A percentile compares a stretch with the other conserved stretches of the same genome.
These are phyloP conservation scores for Cystobasidium tubakii DNA, from an alignment of 768 basidiomycete genomes.

Conservation along the genomic window DNA sequence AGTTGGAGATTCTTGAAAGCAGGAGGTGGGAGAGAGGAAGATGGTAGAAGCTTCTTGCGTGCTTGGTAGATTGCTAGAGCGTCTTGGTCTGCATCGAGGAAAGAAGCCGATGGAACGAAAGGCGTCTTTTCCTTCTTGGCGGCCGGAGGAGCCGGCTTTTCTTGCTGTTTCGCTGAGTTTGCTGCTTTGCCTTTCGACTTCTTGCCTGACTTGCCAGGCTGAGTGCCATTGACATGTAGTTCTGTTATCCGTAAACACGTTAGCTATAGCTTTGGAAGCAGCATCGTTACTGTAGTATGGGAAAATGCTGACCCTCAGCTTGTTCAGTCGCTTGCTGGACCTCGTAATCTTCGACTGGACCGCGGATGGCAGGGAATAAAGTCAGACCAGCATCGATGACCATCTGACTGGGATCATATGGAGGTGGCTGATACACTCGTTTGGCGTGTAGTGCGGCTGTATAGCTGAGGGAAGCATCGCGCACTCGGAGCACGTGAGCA, in stretches of 20 bases:
- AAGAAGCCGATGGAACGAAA: conserved; percentile 33
- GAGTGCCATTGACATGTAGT: conserved; percentile 18
- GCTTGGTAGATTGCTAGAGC: conserved; percentile 36
- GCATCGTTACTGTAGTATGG: neutral
- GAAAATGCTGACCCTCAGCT: neutral
- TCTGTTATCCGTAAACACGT: neutral
- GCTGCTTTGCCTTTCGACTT: conserved; percentile 46
- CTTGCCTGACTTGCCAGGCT: conserved; percentile 48
- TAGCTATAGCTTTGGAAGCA: neutral
- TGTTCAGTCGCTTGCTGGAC: neutral
- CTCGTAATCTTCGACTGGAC: neutral
- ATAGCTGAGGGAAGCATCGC: conserved; percentile 47
- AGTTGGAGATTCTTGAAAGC: conserved; percentile 49
- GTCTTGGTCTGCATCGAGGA: conserved; percentile 20
- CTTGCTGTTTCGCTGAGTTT: conserved; percentile 30
- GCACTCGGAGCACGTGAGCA: conserved; percentile 51
- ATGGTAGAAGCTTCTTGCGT: conserved; percentile 33
- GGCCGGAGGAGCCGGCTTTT: conserved; percentile 34
- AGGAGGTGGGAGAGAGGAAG: conserved; percentile 41
- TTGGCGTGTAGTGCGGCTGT: conserved; percentile 39
- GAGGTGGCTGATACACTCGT: conserved; percentile 24
- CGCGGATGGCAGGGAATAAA: conserved; percentile 37
- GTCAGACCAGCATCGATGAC: conserved; percentile 39
- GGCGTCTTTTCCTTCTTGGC: conserved; percentile 30
- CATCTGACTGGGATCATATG: conserved; percentile 44